These are phyloP conservation scores for Hypoxylon lienhwacheense DNA, from an alignment of 495 filamentous ascomycete species.

Conservation along the genomic window DNA sequence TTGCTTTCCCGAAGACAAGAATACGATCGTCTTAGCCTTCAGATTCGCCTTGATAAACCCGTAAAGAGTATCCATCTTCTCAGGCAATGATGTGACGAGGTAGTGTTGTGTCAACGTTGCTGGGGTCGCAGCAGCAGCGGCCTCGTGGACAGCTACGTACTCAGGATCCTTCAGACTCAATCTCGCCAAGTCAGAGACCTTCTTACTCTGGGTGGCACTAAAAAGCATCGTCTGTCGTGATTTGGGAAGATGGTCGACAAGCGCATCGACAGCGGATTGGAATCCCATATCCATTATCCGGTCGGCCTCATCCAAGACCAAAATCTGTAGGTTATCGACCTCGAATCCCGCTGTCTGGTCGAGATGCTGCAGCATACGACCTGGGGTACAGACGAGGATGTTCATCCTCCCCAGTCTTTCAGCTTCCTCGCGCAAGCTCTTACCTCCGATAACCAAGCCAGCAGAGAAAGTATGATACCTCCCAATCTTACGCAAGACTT, in stretches of 20 bases:
- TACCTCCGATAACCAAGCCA: conserved; percentile 93
- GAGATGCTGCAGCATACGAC: conserved; percentile 92
- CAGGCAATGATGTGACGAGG: conserved; percentile 74
- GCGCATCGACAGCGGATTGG: conserved; percentile 85
- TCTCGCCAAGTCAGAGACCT: conserved; percentile 86
- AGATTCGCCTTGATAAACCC: conserved; percentile 88
- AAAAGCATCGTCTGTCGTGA: conserved; percentile 90
- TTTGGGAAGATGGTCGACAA: conserved; percentile 87
- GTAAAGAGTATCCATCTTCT: conserved; percentile 90
- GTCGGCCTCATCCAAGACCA: conserved; percentile 96
- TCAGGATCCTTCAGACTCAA: conserved; percentile 87
- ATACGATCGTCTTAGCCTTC: conserved; percentile 90
- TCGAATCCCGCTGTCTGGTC: conserved; percentile 92
- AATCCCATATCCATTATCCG: conserved; percentile 99
- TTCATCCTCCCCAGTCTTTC: conserved; percentile 92
- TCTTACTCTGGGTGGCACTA: conserved; percentile 94
- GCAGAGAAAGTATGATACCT: conserved; percentile 89
- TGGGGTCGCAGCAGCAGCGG: conserved; percentile 79
- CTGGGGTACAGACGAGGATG: conserved; percentile 94
- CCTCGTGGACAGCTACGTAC: conserved; percentile 91
- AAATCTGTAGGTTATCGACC: conserved; percentile 84
- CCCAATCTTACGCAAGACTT: conserved; percentile 88
- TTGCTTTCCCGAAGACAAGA: conserved; percentile 92
- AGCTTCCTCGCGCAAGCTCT: conserved; percentile 83
- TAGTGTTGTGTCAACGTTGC: conserved; percentile 87